Base-by-base conservation (phyloP, 1,139 yeast species). In the Yamadazyma oceani region DNA sequence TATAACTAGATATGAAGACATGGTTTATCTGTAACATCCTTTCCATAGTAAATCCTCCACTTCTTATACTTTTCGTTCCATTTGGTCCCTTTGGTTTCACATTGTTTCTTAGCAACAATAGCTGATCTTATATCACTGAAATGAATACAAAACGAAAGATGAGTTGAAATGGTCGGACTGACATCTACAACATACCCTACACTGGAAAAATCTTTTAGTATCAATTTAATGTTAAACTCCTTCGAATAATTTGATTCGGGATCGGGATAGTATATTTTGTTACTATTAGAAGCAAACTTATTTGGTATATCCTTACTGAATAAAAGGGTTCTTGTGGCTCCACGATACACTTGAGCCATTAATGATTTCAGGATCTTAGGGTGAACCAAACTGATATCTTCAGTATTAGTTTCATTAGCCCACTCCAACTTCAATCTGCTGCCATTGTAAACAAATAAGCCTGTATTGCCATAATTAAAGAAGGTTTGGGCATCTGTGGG, bases 1-100 rank as follows among this genome's bases (percentile, higher is more conserved):
- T n/a, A n/a, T n/a, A n/a, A n/a, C n/a, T 19, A 41, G n/a, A 33
- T 13, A 6, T 23, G 22, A 12, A 39, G 19, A 28, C 44, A 41
- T 3, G 73, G 80, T 42, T 64, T 67, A 45, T 84, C 92, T 5
- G 87, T 69, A 1, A 78, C 75, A 54, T 86, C 95, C 36, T 71
- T 73, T 0, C 85, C 88, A 51, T 78, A 86, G 75, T 80, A 73
- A 3, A 83, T 60, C 9, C 66, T 58, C 94, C 95, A 86, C 6
- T 64, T 74, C 7, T 57, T 57, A 50, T 80, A 85, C 46, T 71
- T 77, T n/a, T 48, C 48, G 37, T 64, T 51, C 45, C 82, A 49
- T n/a, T 44, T 46, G 2, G 77, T 62, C 1, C 66, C 66, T 4
- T 42, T 44, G 5, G 51, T 48, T 32, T 63, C 66, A 39, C 66